phyloP scores from a whole-genome alignment of 2,329 filamentous ascomycete genomes.

The Xylariales sp. region DNA sequence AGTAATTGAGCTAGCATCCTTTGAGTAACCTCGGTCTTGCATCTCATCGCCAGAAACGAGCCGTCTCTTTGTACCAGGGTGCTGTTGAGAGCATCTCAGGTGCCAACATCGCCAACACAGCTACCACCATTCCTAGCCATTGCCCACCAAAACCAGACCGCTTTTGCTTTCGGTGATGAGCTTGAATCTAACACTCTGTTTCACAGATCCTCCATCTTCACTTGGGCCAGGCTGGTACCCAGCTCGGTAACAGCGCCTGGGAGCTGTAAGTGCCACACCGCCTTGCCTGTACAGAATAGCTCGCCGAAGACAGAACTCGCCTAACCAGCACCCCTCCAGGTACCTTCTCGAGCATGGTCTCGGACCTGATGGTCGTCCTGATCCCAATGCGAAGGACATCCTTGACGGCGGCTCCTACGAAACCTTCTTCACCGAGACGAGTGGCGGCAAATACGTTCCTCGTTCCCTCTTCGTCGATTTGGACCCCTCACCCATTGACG shows the following conservation, averaged over 20 bases:
- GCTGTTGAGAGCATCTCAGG: conserved; percentile 4
- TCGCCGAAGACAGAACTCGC: neutral
- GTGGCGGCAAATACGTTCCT: conserved; percentile 77
- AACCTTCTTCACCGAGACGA: conserved; percentile 81
- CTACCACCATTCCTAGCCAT: neutral
- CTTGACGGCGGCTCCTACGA: conserved; percentile 74
- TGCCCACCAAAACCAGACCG: conserved; percentile 10
- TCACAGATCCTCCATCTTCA: conserved; percentile 71
- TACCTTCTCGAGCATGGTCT: conserved; percentile 80
- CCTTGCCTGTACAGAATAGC: conserved; percentile 8
- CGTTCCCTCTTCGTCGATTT: conserved; percentile 79
- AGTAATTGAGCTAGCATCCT: conserved; percentile 46
- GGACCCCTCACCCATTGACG: conserved; percentile 78
- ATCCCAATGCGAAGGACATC: conserved; percentile 69
- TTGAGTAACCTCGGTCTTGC: conserved; percentile 20
- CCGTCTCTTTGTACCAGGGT: neutral
- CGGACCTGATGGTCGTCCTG: conserved; percentile 71
- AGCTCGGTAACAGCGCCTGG: conserved; percentile 81
- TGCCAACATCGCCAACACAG: neutral
- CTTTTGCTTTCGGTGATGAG: neutral
- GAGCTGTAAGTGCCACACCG: conserved; percentile 71
- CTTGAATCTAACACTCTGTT: conserved; percentile 37
- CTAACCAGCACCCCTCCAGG: conserved; percentile 53
- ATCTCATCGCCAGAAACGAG: neutral
- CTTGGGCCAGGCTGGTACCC: conserved; percentile 75